Percentiles rank a stretch among this genome's conserved stretches.
phyloP scores from a whole-genome alignment of 2,329 filamentous ascomycete species.

The Pseudogymnoascus sp. region DNA sequence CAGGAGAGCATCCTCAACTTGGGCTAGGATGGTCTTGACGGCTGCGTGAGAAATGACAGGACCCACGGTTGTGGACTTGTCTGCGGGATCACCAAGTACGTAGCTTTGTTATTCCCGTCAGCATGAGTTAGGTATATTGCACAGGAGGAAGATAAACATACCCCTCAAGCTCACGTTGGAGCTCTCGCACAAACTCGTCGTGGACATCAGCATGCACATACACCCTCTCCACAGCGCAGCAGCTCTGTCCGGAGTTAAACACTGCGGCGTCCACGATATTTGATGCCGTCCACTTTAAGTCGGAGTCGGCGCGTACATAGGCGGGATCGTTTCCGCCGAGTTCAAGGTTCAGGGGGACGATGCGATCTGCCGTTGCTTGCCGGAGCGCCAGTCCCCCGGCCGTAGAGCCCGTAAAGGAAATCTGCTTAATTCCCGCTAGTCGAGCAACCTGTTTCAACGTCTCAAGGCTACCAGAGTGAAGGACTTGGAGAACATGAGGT shows the following conservation, averaged over 20 bases:
- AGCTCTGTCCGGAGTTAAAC: slow-evolving; percentile 46
- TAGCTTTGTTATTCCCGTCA: slow-evolving; percentile 43
- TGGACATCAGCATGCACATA: slow-evolving; percentile 53
- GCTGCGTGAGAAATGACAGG: slow-evolving; percentile 56
- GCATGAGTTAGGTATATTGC: background rate
- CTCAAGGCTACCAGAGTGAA: slow-evolving; percentile 70
- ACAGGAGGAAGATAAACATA: slow-evolving; percentile 12
- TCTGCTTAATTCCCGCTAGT: slow-evolving; percentile 59
- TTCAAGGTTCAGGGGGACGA: slow-evolving; percentile 46
- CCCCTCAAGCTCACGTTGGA: slow-evolving; percentile 39
- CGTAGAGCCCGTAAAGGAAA: slow-evolving; percentile 48
- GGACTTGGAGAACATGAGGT: slow-evolving; percentile 44
- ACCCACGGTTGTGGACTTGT: slow-evolving; percentile 30
- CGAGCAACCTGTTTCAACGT: slow-evolving; percentile 72
- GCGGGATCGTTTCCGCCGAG: slow-evolving; percentile 46
- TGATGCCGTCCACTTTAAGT: slow-evolving; percentile 38
- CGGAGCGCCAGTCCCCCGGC: slow-evolving; percentile 40
- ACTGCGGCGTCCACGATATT: slow-evolving; percentile 38
- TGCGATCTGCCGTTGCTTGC: slow-evolving; percentile 38
- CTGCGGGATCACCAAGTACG: slow-evolving; percentile 52
- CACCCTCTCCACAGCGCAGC: slow-evolving; percentile 47
- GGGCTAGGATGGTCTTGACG: slow-evolving; percentile 44
- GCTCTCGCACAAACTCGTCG: slow-evolving; percentile 42
- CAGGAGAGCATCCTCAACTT: slow-evolving; percentile 44
- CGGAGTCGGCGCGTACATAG: slow-evolving; percentile 42